Percentiles rank a stretch among this genome's conserved stretches.
These are phyloP conservation scores for Fusarium praegraminearum DNA, from an alignment of 2,329 filamentous ascomycete genomes.

Conservation along the genomic window DNA sequence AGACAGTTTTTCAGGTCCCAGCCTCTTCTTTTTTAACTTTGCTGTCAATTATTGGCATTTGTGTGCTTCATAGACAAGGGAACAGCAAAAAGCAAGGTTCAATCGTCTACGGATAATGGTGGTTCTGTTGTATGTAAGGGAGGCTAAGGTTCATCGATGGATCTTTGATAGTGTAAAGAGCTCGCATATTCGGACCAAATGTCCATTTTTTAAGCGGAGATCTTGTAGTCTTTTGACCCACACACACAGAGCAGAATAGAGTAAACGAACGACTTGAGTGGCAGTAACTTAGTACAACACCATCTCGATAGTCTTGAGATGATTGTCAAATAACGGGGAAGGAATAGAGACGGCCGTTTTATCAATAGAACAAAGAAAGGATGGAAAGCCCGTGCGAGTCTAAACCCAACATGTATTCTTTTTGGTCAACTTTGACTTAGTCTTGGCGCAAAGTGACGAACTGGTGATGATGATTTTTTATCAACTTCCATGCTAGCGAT, in stretches of 20 bases:
- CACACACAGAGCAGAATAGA: background rate
- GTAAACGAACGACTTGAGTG: background rate
- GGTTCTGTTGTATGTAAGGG: conserved; percentile 17
- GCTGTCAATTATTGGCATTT: background rate
- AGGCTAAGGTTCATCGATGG: conserved; percentile 11
- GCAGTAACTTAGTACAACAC: background rate
- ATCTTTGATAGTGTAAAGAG: conserved; percentile 19
- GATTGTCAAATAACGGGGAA: background rate
- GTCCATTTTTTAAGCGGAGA: conserved; percentile 17
- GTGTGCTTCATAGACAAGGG: background rate
- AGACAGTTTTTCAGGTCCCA: conserved; percentile 17
- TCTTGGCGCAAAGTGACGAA: conserved; percentile 27
- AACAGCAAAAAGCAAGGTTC: conserved; percentile 21
- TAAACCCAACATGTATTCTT: background rate
- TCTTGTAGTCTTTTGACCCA: background rate
- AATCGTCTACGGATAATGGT: background rate
- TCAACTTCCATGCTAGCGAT: background rate
- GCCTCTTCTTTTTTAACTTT: background rate
- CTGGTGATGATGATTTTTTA: conserved; percentile 16
- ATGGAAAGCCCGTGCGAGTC: background rate
- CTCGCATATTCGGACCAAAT: conserved; percentile 20
- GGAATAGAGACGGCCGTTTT: background rate
- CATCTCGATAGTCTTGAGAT: conserved; percentile 6
- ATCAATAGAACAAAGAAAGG: background rate
- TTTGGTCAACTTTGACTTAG: conserved; percentile 1